Percentiles rank a stretch among this genome's conserved stretches.
These are phyloP conservation scores for Westerdykella sp. DNA, from an alignment of 2,329 filamentous ascomycete genomes.

Conservation along the genomic window DNA sequence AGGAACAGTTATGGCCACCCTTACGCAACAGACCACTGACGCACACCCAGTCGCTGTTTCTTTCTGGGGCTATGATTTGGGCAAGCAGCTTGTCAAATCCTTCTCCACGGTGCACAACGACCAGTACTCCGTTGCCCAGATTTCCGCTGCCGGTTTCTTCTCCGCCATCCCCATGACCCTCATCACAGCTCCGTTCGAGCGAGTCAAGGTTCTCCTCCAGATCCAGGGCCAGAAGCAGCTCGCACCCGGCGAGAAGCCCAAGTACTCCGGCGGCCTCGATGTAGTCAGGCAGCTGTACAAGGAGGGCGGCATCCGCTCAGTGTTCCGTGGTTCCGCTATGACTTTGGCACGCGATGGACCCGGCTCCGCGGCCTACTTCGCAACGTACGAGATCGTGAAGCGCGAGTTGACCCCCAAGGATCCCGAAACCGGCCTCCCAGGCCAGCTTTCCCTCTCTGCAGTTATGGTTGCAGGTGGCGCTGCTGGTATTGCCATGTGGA, in stretches of 20 bases:
- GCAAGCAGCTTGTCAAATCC: constrained; percentile 75
- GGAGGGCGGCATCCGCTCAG: constrained; percentile 81
- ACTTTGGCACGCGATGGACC: constrained; percentile 92
- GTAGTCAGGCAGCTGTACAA: constrained; percentile 90
- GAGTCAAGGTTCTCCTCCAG: constrained; percentile 96
- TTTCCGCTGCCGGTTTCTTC: constrained; percentile 87
- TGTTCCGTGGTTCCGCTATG: constrained; percentile 86
- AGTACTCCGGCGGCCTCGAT: constrained; percentile 79
- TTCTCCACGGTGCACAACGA: constrained; percentile 61
- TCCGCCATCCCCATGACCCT: constrained; percentile 94
- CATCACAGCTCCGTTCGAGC: constrained; percentile 98
- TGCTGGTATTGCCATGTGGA: constrained; percentile 98
- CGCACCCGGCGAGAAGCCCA: constrained; percentile 83
- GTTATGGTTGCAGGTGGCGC: constrained; percentile 82
- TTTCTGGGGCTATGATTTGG: constrained; percentile 86
- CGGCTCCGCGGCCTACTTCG: constrained; percentile 91
- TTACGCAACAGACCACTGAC: constrained; percentile 1
- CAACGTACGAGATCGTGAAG: constrained; percentile 96
- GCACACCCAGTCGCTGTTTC: constrained; percentile 53
- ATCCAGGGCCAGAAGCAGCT: constrained; percentile 89
- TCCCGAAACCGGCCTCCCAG: constrained; percentile 61
- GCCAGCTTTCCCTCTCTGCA: constrained; percentile 73
- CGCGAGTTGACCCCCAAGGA: constrained; percentile 77
- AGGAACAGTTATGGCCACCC: background rate
- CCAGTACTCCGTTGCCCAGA: constrained; percentile 75